Evolutionary conservation across 1,139 yeast genomes (phyloP).

Genomic region (Lodderomyces jiufengensis): DNA sequence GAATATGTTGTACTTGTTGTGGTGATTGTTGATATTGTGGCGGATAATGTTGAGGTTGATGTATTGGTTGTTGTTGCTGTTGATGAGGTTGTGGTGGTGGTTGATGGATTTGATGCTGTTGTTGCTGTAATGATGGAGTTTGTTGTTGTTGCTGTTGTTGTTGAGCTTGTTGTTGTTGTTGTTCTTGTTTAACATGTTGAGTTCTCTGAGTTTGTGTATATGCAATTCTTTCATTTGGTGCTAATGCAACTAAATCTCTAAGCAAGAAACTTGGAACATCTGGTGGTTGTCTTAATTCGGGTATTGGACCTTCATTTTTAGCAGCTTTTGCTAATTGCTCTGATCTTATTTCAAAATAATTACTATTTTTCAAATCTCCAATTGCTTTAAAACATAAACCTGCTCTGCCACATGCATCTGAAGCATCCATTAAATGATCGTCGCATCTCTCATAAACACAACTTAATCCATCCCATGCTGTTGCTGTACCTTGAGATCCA

Average conservation of each 20-base stretch:
- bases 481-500: slow-evolving; percentile 48
- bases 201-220: slow-evolving; percentile 26
- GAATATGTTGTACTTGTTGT: slow-evolving; percentile 13
- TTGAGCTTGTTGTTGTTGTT: slow-evolving; percentile 11
- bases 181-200: slow-evolving; percentile 9
- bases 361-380: slow-evolving; percentile 42
- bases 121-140: slow-evolving; percentile 11
- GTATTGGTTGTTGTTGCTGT: slow-evolving; percentile 12
- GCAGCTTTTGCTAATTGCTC: slow-evolving; percentile 38
- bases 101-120: slow-evolving; percentile 8
- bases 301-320: slow-evolving; percentile 41
- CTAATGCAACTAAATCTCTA: slow-evolving; percentile 45
- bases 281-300: slow-evolving; percentile 46
- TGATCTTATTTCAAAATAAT: slow-evolving; percentile 42
- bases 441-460: slow-evolving; percentile 66
- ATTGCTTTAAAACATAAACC: slow-evolving; percentile 47
- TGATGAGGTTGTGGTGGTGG: slow-evolving; percentile 9
- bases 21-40: slow-evolving; percentile 13
- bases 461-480: slow-evolving; percentile 64
- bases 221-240: slow-evolving; percentile 41
- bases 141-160: slow-evolving; percentile 11
- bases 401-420: slow-evolving; percentile 55
- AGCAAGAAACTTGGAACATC: slow-evolving; percentile 46
- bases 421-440: slow-evolving; percentile 55
- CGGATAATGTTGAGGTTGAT: slow-evolving; percentile 9